Conservation (phyloP, 1,284 basidiomycete genomes). For the Trametes sp. region DNA sequence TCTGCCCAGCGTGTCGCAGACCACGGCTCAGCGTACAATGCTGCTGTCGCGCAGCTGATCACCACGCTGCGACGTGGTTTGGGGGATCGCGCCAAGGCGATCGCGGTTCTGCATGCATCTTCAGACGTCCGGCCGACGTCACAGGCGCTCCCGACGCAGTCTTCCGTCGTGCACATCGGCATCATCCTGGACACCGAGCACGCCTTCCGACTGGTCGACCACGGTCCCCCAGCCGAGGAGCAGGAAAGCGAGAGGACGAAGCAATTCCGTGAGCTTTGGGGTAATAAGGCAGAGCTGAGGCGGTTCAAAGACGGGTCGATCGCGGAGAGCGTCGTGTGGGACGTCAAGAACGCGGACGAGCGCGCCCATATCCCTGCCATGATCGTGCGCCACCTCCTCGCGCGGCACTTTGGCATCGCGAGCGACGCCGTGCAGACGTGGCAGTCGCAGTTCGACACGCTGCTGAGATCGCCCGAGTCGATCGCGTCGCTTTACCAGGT, state of each 20-base stretch:
- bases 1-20: conserved; percentile 62
- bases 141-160: conserved; percentile 57
- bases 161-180: conserved; percentile 69
- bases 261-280: conserved; percentile 90
- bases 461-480: conserved; percentile 71
- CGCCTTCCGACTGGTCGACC: conserved; percentile 87
- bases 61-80: conserved; percentile 71
- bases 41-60: conserved; percentile 63
- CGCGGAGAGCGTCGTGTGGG: conserved; percentile 94
- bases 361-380: conserved; percentile 80
- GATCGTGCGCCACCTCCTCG: conserved; percentile 80
- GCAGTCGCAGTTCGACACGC: conserved; percentile 69
- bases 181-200: conserved; percentile 75
- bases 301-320: conserved; percentile 98
- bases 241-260: conserved; percentile 57
- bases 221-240: conserved; percentile 83
- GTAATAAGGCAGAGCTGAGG: conserved; percentile 90
- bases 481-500: conserved; percentile 59
- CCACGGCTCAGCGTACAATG: conserved; percentile 62
- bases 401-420: conserved; percentile 75
- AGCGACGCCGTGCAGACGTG: conserved; percentile 60
- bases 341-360: conserved; percentile 76
- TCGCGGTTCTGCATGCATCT: conserved; percentile 63
- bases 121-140: conserved; percentile 55
- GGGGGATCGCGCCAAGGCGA: conserved; percentile 68